A percentile compares a stretch with the other conserved stretches of the same genome.
Evolutionary conservation across 2,329 filamentous ascomycete species (phyloP).

Genomic region (Penicillium concentricum): DNA sequence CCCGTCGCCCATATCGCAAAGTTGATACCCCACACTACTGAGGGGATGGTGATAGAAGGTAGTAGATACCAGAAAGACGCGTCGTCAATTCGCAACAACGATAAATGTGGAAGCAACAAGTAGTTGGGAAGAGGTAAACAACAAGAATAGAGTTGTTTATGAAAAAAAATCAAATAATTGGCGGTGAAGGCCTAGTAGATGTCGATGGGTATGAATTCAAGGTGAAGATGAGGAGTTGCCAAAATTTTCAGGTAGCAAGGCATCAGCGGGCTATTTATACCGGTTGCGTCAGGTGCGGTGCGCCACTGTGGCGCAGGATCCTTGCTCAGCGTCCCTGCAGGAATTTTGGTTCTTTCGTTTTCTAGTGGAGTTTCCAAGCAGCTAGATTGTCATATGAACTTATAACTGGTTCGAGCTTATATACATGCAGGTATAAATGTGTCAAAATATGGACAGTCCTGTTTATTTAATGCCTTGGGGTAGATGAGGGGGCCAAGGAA

Average conservation of each 20-base stretch:
- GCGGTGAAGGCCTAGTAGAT: conserved; percentile 7
- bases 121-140: not conserved
- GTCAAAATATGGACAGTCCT: not conserved
- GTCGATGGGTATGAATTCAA: conserved; percentile 11
- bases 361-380: conserved; percentile 10
- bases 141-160: not conserved
- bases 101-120: not conserved
- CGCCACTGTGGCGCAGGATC: conserved; percentile 20
- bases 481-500: not conserved
- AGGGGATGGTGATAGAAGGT: conserved; percentile 17
- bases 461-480: conserved; percentile 1
- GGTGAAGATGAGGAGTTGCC: conserved; percentile 20
- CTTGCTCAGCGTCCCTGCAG: conserved; percentile 2
- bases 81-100: conserved; percentile 15
- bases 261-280: conserved; percentile 19
- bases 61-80: conserved; percentile 25
- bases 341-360: not conserved
- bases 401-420: conserved; percentile 6
- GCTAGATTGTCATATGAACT: conserved; percentile 1
- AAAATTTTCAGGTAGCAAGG: conserved; percentile 31
- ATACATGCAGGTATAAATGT: conserved; percentile 12
- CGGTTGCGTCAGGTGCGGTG: not conserved
- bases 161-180: conserved; percentile 1
- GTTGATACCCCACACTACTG: conserved; percentile 31
- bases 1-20: conserved; percentile 42